Evolutionary conservation across 2,329 filamentous ascomycete genomes (phyloP).

Genomic region (Aureobasidium sp.): DNA sequence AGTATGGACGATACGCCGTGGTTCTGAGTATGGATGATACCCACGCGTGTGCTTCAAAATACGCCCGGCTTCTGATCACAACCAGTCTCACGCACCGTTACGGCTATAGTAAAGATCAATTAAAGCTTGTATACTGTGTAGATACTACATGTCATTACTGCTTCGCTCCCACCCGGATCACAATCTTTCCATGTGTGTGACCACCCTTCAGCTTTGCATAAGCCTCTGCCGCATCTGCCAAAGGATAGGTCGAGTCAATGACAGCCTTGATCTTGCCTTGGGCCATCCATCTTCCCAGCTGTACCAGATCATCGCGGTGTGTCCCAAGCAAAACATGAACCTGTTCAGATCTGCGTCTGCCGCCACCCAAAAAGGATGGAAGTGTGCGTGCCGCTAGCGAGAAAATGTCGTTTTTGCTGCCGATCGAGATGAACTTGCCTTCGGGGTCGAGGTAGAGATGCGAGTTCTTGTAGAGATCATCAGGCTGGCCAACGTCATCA

Average conservation of each 20-base stretch:
- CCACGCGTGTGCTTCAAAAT: constrained; percentile 9
- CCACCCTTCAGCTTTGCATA: constrained; percentile 53
- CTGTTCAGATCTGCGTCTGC: constrained; percentile 37
- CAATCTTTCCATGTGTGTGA: constrained; percentile 53
- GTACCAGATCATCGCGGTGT: constrained; percentile 39
- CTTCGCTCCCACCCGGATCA: constrained; percentile 31
- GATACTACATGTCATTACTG: background rate
- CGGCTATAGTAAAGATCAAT: background rate
- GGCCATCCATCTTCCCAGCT: constrained; percentile 49
- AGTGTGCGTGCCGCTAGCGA: constrained; percentile 29
- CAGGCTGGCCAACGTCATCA: constrained; percentile 49
- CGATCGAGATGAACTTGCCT: constrained; percentile 50
- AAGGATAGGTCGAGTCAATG: constrained; percentile 49
- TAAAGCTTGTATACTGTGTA: background rate
- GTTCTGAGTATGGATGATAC: constrained; percentile 14
- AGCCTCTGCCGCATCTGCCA: constrained; percentile 51
- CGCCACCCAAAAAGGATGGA: constrained; percentile 46
- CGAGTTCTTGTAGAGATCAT: constrained; percentile 48
- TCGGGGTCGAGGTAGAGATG: constrained; percentile 44
- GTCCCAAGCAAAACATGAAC: constrained; percentile 32
- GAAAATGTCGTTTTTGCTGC: constrained; percentile 30
- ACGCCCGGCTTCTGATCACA: background rate
- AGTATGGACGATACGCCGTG: constrained; percentile 13
- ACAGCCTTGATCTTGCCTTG: constrained; percentile 53
- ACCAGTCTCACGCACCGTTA: background rate